Percentiles rank a stretch among this genome's conserved stretches.
phyloP scores from a whole-genome alignment of 371 early-diverging fungal genomes.

The Conidiobolus incongruus region DNA sequence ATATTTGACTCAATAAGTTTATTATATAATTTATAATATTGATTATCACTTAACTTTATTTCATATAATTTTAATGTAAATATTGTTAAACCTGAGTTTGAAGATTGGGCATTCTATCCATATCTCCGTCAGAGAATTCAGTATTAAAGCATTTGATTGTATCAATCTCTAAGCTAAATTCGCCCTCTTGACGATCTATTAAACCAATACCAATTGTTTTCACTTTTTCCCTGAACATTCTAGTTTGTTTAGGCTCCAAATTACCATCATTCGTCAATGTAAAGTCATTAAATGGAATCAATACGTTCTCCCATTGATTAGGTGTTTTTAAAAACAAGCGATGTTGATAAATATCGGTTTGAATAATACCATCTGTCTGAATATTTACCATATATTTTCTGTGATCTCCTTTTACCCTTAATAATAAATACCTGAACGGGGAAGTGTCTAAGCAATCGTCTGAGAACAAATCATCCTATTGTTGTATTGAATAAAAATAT shows the following conservation, averaged over 20 bases:
- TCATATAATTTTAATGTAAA: no score
- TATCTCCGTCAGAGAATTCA: constrained; percentile 39
- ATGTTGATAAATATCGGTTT: constrained; percentile 78
- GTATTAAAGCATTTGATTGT: constrained; percentile 72
- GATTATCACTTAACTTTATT: no score
- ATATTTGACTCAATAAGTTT: no score
- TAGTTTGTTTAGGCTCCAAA: constrained; percentile 59
- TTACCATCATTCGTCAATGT: constrained; percentile 72
- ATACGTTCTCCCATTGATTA: constrained; percentile 74
- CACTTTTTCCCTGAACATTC: constrained; percentile 61
- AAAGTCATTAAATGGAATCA: constrained; percentile 82
- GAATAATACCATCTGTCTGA: constrained; percentile 58
- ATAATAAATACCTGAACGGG: no score
- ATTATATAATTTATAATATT: no score
- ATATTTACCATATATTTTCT: constrained; percentile 77
- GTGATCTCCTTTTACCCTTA: constrained; percentile 21
- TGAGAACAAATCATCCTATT: no score
- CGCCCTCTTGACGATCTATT: constrained; percentile 59
- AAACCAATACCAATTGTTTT: constrained; percentile 75
- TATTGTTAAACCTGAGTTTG: no score
- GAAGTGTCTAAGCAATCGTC: no score
- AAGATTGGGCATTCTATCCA: constrained; percentile 15
- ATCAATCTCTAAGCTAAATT: constrained; percentile 69
- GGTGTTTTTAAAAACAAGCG: constrained; percentile 60
- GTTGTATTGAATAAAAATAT: background rate